These are phyloP conservation scores for Fusarium torulosum DNA, from an alignment of 2,329 filamentous ascomycete genomes.

Conservation along the genomic window DNA sequence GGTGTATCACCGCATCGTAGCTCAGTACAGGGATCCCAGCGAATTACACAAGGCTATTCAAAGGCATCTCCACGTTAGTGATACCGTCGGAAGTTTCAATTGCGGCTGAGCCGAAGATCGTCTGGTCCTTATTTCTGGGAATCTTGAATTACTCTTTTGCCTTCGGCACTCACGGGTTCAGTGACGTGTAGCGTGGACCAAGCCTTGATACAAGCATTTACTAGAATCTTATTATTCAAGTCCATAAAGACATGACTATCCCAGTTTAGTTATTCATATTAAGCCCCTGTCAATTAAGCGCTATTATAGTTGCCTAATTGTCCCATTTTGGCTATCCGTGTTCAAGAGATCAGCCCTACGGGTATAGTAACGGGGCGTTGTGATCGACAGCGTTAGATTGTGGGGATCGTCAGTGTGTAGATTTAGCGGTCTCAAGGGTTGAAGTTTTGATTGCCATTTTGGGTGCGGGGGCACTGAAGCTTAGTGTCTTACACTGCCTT, in stretches of 20 bases:
- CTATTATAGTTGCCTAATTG: no score
- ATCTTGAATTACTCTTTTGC: neutral
- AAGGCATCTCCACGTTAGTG: no score
- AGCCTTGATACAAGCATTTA: neutral
- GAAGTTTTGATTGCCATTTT: neutral
- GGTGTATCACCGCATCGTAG: no score
- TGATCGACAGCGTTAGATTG: no score
- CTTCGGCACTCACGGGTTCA: neutral
- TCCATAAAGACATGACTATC: neutral
- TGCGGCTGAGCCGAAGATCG: no score
- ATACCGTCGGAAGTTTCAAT: no score
- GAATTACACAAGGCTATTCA: no score
- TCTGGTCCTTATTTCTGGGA: neutral
- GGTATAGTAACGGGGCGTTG: neutral
- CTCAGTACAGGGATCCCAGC: no score
- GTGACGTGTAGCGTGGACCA: neutral
- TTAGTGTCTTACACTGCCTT: neutral
- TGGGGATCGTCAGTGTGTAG: no score
- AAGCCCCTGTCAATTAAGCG: neutral
- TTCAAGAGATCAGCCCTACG: conserved; percentile 1
- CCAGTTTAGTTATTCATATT: conserved; percentile 1
- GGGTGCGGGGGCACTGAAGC: neutral
- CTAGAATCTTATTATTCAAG: no score
- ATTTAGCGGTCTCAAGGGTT: neutral
- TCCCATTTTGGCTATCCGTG: no score